Base-by-base conservation (phyloP, 345 rosid species). In the Linum usitatissimum region DNA sequence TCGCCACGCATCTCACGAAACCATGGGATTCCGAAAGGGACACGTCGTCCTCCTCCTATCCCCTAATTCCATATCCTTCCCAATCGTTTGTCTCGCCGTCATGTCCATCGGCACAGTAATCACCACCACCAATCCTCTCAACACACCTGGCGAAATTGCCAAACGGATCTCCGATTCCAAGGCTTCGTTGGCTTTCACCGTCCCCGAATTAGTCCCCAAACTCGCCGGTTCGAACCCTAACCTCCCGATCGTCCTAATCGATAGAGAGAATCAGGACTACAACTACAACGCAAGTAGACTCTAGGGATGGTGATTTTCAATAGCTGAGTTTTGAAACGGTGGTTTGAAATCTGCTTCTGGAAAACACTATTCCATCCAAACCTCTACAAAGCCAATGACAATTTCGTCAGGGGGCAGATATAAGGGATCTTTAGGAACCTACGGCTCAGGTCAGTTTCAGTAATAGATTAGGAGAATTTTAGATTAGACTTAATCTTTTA, bases 51-150 rank as follows among this genome's bases (percentile, higher is more conserved):
- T 89, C 60, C 84, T 89, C 67, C 93, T 92, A 63, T 85, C 98
- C 5, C 95, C 98, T 0, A 92, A 92, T 70, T 92, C 98, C 57
- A 75, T 89, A 59, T 73, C 74, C 68, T 89, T 92, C 79, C 98
- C 98, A 31, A 62, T 89, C 63, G 86, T 89, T 15, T 89, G 91
- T 62, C 95, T 89, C 77, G 82, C 98, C 63, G 95, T 89, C 17
- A 83, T 92, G 95, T 92, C 94, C 2, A 79, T 92, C 31, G 98
- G 97, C 59, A 95, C 98, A 28, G 61, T 92, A 30, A 85, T 92
- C 77, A 91, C 91, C 71, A 86, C 96, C 64, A 78, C 87, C 15
- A 91, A 88, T 36, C 85, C 95, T 53, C 98, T 88, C 70, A 88
- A 88, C 81, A 91, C 96, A 18, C 60, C 83, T 7, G 53, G 68